These are phyloP conservation scores for Ustilago nuda DNA, from an alignment of 1,284 basidiomycete species.

Conservation along the genomic window DNA sequence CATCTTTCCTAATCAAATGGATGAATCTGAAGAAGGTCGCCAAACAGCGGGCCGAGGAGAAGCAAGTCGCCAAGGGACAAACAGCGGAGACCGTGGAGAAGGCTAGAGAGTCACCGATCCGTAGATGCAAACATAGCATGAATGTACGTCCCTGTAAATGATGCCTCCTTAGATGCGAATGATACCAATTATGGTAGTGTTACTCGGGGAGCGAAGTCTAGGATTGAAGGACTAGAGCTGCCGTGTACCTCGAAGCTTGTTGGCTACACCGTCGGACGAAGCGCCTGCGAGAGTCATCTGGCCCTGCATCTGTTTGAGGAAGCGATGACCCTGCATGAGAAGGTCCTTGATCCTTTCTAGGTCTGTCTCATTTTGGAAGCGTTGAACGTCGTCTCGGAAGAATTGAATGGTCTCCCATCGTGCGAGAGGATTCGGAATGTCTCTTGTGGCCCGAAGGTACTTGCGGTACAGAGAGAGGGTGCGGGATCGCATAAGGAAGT, in stretches of 20 bases:
- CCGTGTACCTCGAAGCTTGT: slow-evolving; percentile 42
- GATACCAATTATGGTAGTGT: not conserved
- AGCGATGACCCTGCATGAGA: slow-evolving; percentile 47
- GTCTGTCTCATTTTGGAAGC: slow-evolving; percentile 40
- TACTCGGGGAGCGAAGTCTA: not conserved
- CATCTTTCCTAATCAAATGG: slow-evolving; percentile 29
- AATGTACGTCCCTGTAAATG: not conserved
- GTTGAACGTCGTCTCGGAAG: slow-evolving; percentile 48
- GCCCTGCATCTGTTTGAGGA: slow-evolving; percentile 55
- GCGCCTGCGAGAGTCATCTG: slow-evolving; percentile 52
- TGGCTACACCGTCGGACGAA: slow-evolving; percentile 13
- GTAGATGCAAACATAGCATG: not conserved
- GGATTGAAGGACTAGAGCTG: slow-evolving; percentile 6
- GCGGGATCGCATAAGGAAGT: slow-evolving; percentile 51
- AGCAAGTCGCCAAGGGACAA: slow-evolving; percentile 3
- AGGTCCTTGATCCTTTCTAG: slow-evolving; percentile 46
- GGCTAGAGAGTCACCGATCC: slow-evolving; percentile 2
- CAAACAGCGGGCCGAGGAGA: slow-evolving; percentile 13
- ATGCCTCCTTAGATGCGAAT: not conserved
- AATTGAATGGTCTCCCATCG: slow-evolving; percentile 61
- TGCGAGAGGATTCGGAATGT: slow-evolving; percentile 59
- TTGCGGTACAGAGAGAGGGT: slow-evolving; percentile 56
- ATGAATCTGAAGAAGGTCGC: slow-evolving; percentile 27
- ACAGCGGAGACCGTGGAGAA: slow-evolving; percentile 6
- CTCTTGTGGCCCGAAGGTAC: slow-evolving; percentile 55